Evolutionary conservation across 2,329 filamentous ascomycete genomes (phyloP), one percentile per base, ranked within the genome.

Genomic region (Acrocalymma vagum): DNA sequence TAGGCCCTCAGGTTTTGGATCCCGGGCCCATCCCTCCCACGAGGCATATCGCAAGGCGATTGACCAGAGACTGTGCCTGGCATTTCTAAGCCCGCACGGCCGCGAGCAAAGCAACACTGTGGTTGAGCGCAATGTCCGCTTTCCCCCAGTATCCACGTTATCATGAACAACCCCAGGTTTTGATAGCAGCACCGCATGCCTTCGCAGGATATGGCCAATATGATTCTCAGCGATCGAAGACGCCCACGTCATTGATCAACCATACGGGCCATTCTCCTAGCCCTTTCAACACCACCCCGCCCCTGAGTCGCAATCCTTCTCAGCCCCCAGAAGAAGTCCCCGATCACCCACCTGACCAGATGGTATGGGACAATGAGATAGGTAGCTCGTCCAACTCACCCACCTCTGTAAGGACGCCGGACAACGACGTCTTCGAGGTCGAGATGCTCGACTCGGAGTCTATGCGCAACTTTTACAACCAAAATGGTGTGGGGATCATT

Each of bases 351-450:
- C 61, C 60, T 14, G 64, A 68, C 23, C 54, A 61, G 29, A 58
- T 65, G 48, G 38, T 56, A 35, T 67, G 55, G 51, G 61, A 66
- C 38, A 55, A 64, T 55, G 22, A 15, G 3, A 23, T 15, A 22
- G 58, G 49, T 33, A 68, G 63, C 35, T 45, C 53, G 6, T 70
- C 66, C n/a, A 54, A 61, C 32, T 70, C 66, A 26, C 64, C 65
- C 6, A 67, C 60, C 9, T 67, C 64, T 43, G 58, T 66, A 14
- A 61, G 45, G 45, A 70, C 66, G 7, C 65, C 66, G 3, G 63
- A 70, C 29, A 51, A 56, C 45, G 60, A 66, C 10, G 48, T 49
- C 2, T 67, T 65, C 23, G 65, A 69, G 26, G 53, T 58, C 16
- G 61, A 64, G 7, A 62, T 67, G 58, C 57, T 60, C 18, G 62